Percentiles rank a stretch among this genome's conserved stretches.
These are phyloP conservation scores for Chlorella ohadii DNA, from an alignment of 139 green algal species.

Conservation along the genomic window DNA sequence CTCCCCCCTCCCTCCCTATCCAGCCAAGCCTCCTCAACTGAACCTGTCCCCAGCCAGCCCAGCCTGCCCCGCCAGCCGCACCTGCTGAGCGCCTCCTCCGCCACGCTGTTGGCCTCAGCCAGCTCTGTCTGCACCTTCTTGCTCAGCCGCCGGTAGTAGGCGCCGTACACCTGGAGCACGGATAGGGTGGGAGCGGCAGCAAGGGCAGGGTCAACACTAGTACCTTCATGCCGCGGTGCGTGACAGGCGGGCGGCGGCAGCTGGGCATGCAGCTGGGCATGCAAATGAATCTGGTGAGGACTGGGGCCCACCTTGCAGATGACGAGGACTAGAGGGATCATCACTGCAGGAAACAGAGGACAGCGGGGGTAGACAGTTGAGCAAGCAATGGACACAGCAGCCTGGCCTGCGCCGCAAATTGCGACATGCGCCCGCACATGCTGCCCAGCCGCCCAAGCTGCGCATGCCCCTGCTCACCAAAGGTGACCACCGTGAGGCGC, in stretches of 20 bases:
- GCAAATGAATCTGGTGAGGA: no score
- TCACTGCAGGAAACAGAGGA: conserved; percentile 34
- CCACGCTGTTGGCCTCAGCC: conserved; percentile 80
- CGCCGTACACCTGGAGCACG: conserved; percentile 81
- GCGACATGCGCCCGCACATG: no score
- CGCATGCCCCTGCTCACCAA: conserved; percentile 49
- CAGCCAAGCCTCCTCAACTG: no score
- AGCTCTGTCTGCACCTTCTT: conserved; percentile 80
- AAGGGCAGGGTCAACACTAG: neutral
- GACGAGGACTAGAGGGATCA: conserved; percentile 77
- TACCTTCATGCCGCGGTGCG: no score
- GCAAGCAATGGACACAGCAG: no score
- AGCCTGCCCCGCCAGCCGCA: conserved; percentile 53
- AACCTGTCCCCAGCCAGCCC: neutral
- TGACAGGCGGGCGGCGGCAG: no score
- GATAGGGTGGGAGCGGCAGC: neutral
- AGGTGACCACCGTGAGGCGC: conserved; percentile 83
- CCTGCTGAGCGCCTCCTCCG: conserved; percentile 71
- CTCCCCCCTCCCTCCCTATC: no score
- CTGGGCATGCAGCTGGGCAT: no score
- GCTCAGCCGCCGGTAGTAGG: conserved; percentile 73
- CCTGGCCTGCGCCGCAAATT: no score
- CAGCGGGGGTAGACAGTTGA: no score
- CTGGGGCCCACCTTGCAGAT: conserved; percentile 69
- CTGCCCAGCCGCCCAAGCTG: no score